phyloP scores from a whole-genome alignment of 2,329 filamentous ascomycete genomes.

The Cladophialophora carrionii region DNA sequence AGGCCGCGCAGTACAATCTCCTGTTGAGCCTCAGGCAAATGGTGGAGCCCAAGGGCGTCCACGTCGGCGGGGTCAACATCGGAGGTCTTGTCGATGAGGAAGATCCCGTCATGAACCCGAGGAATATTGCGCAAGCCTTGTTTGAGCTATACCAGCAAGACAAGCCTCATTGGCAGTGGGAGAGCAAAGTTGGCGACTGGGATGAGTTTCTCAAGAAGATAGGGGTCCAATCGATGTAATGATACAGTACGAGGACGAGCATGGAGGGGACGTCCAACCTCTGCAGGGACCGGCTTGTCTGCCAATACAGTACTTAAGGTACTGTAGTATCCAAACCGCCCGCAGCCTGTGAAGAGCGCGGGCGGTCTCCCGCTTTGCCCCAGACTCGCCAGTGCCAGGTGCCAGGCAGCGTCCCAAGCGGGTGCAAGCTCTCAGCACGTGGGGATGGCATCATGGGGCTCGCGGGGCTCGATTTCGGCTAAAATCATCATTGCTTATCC shows the following conservation, averaged over 20 bases:
- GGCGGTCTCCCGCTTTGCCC: not conserved
- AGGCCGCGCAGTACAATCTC: conserved; percentile 30
- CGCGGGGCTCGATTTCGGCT: conserved; percentile 21
- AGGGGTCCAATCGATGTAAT: not conserved
- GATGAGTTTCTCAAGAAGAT: conserved; percentile 26
- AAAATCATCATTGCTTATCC: conserved; percentile 5
- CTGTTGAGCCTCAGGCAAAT: conserved; percentile 25
- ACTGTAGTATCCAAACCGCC: too few species aligned
- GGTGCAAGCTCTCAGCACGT: conserved; percentile 6
- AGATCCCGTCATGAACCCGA: conserved; percentile 29
- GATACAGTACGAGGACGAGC: too few species aligned
- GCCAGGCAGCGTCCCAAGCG: not conserved
- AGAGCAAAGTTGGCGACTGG: conserved; percentile 30
- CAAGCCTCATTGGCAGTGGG: conserved; percentile 30
- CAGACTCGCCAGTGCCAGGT: too few species aligned
- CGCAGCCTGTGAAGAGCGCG: too few species aligned
- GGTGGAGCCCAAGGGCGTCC: conserved; percentile 35
- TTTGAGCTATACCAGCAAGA: conserved; percentile 37
- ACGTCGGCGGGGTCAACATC: conserved; percentile 37
- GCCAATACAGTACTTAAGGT: not conserved
- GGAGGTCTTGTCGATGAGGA: conserved; percentile 33
- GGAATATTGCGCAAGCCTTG: conserved; percentile 31
- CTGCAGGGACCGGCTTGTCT: not conserved
- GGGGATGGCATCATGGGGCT: conserved; percentile 5
- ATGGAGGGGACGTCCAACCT: too few species aligned